Percentiles rank a stretch among this genome's conserved stretches.
Evolutionary conservation across 352 stramenopile species (phyloP).

Genomic region (Phytophthora hibernalis): DNA sequence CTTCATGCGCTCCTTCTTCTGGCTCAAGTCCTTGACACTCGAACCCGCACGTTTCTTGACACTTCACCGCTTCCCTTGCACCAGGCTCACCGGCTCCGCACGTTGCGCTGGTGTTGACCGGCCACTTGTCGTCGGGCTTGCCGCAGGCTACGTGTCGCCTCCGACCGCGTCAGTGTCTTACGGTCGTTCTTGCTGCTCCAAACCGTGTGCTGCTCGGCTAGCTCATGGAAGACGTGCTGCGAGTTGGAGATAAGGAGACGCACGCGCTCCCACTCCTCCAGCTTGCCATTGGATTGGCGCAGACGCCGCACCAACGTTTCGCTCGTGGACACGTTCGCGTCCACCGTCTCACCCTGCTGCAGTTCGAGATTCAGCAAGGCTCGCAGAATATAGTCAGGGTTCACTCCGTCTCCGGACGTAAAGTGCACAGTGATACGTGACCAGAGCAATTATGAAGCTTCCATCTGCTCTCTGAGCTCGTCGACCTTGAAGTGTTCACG

Average conservation of each 20-base stretch:
- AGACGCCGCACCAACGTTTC: not conserved
- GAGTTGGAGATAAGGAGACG: constrained; percentile 1
- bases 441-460: too few relatives aligned
- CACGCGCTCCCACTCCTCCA: constrained; percentile 2
- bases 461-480: too few relatives aligned
- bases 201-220: not conserved
- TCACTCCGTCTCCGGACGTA: not conserved
- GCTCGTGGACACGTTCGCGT: not conserved
- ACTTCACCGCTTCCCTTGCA: too few relatives aligned
- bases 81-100: not conserved
- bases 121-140: not conserved
- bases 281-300: not conserved
- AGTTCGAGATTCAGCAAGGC: not conserved
- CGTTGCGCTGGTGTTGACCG: too few relatives aligned
- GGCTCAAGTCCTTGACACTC: too few relatives aligned
- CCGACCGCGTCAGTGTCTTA: not conserved
- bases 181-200: constrained; percentile 3
- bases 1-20: constrained; percentile 1
- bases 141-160: not conserved
- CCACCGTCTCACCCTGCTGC: not conserved
- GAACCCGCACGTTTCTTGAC: too few relatives aligned
- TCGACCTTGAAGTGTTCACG: too few relatives aligned
- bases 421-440: too few relatives aligned
- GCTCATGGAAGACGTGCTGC: not conserved
- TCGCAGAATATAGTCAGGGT: not conserved